Percentiles rank a stretch among this genome's conserved stretches.
phyloP scores from a whole-genome alignment of 2,329 filamentous ascomycete species.

The Pyrenochaeta sp. region DNA sequence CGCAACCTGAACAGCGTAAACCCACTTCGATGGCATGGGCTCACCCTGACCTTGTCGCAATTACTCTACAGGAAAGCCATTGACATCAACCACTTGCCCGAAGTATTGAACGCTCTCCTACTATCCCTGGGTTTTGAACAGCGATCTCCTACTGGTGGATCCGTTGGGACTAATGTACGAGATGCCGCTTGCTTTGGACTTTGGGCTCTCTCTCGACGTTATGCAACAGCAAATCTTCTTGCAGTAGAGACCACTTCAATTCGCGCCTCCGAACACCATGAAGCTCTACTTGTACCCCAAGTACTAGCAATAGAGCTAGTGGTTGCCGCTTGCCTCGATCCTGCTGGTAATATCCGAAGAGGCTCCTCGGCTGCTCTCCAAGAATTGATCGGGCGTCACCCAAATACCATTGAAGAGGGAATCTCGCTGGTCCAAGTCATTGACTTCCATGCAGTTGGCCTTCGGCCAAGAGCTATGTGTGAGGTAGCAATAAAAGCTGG shows the following conservation, averaged over 20 bases:
- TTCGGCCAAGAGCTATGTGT: slow-evolving; percentile 82
- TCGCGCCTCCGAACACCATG: slow-evolving; percentile 55
- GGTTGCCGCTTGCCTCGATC: slow-evolving; percentile 82
- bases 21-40: slow-evolving; percentile 87
- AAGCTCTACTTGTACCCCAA: slow-evolving; percentile 67
- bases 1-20: slow-evolving; percentile 79
- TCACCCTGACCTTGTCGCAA: slow-evolving; percentile 87
- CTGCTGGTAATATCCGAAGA: slow-evolving; percentile 90
- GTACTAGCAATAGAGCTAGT: slow-evolving; percentile 83
- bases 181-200: slow-evolving; percentile 97
- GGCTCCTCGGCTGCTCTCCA: slow-evolving; percentile 93
- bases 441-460: slow-evolving; percentile 91
- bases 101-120: slow-evolving; percentile 79
- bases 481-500: slow-evolving; percentile 77
- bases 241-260: slow-evolving; percentile 61
- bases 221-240: slow-evolving; percentile 79
- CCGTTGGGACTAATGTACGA: slow-evolving; percentile 86
- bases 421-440: slow-evolving; percentile 88
- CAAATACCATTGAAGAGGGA: slow-evolving; percentile 80
- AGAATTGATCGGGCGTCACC: slow-evolving; percentile 91
- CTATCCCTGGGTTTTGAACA: slow-evolving; percentile 89
- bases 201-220: slow-evolving; percentile 89
- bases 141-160: slow-evolving; percentile 82
- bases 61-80: slow-evolving; percentile 85
- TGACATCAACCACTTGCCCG: slow-evolving; percentile 72